phyloP scores from a whole-genome alignment of 1,284 basidiomycete species.

The Erythrobasidium hasegawianum region DNA sequence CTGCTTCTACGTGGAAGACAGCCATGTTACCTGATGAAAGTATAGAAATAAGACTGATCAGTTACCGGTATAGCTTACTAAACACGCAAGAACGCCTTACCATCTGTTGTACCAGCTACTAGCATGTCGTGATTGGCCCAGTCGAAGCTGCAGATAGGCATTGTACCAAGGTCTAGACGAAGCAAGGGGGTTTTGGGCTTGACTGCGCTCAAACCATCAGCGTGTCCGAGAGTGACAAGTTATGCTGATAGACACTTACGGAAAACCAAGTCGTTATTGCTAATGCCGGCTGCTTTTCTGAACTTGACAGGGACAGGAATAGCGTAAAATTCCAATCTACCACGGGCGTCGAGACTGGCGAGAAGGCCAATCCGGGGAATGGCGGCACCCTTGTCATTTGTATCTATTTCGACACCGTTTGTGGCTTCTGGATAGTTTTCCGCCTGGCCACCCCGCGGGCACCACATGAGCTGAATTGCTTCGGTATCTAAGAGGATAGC shows the following conservation, averaged over 20 bases:
- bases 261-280: constrained; percentile 16
- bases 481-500: constrained; percentile 67
- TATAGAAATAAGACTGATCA: not conserved
- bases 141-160: constrained; percentile 68
- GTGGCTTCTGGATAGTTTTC: not conserved
- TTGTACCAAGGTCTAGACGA: constrained; percentile 66
- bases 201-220: constrained; percentile 54
- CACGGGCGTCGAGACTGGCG: constrained; percentile 76
- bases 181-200: constrained; percentile 61
- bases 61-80: too few relatives aligned
- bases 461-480: constrained; percentile 77
- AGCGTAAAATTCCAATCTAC: constrained; percentile 67
- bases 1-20: constrained; percentile 65
- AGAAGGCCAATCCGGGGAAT: constrained; percentile 73
- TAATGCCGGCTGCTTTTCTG: constrained; percentile 17
- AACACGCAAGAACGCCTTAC: too few relatives aligned
- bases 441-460: constrained; percentile 57
- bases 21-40: constrained; percentile 61
- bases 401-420: constrained; percentile 20
- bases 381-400: constrained; percentile 17
- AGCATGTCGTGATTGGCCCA: constrained; percentile 79
- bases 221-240: too few relatives aligned
- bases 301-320: constrained; percentile 65
- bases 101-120: constrained; percentile 74
- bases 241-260: too few relatives aligned